A percentile compares a stretch with the other conserved stretches of the same genome.
phyloP scores from a whole-genome alignment of 805 yeast genomes.

The Wickerhamiella dianesei region DNA sequence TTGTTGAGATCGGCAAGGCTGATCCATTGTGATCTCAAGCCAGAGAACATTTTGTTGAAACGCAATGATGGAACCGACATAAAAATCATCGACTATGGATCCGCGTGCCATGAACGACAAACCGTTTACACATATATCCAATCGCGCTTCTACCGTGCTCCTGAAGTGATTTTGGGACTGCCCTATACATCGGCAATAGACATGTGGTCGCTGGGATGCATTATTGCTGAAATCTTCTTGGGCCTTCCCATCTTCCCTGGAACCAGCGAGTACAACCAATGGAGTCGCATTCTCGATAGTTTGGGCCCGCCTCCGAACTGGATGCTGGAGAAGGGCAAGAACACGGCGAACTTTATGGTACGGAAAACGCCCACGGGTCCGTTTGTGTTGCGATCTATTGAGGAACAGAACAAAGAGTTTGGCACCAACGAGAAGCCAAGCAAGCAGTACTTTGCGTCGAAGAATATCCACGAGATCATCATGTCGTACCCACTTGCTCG shows the following conservation, averaged over 20 bases:
- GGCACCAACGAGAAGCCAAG: conserved; percentile 55
- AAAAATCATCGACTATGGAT: conserved; percentile 91
- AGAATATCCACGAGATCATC: conserved; percentile 56
- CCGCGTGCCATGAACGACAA: conserved; percentile 85
- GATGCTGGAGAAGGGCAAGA: conserved; percentile 95
- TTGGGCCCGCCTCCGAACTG: conserved; percentile 80
- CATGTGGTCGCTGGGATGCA: conserved; percentile 95
- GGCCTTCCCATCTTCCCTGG: conserved; percentile 96
- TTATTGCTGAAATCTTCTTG: conserved; percentile 74
- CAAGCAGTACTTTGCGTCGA: conserved; percentile 63
- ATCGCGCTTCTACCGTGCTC: conserved; percentile 84
- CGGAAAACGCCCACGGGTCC: conserved; percentile 27
- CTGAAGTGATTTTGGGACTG: conserved; percentile 83
- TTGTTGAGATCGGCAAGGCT: conserved; percentile 70
- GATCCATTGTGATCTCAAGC: conserved; percentile 94
- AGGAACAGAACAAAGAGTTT: conserved; percentile 37
- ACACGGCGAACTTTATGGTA: conserved; percentile 54
- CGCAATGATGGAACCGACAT: conserved; percentile 72
- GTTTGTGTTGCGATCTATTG: conserved; percentile 35
- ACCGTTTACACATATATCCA: conserved; percentile 85
- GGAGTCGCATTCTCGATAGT: conserved; percentile 67
- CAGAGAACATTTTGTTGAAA: conserved; percentile 78
- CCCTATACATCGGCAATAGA: conserved; percentile 90
- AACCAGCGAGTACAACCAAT: conserved; percentile 81
- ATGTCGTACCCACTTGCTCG: conserved; percentile 47